These are phyloP conservation scores for Torrubiellomyces zombiae DNA, from an alignment of 2,329 filamentous ascomycete genomes.

Conservation along the genomic window DNA sequence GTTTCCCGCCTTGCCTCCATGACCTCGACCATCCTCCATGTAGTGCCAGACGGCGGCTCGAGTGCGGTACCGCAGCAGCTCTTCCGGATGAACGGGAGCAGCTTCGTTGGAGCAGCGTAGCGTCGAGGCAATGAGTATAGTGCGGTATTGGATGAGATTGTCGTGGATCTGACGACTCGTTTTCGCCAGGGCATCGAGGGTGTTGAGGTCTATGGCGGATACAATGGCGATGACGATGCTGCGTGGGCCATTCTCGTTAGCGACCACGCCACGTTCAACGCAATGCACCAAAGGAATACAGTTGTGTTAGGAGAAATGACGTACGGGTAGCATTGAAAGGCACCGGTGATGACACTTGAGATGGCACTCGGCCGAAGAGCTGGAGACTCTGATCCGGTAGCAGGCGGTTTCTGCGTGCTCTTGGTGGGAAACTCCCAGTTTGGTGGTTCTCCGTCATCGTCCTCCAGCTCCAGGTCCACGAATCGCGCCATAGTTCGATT, in stretches of 20 bases:
- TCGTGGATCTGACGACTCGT: slow-evolving; percentile 68
- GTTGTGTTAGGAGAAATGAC: slow-evolving; percentile 3
- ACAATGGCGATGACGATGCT: slow-evolving; percentile 67
- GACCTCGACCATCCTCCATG: slow-evolving; percentile 36
- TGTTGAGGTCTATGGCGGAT: slow-evolving; percentile 68
- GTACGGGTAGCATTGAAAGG: slow-evolving; percentile 21
- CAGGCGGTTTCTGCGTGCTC: too few species aligned
- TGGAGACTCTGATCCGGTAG: neutral
- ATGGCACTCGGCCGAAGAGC: neutral
- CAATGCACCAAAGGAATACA: neutral
- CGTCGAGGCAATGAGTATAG: slow-evolving; percentile 54
- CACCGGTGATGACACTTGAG: slow-evolving; percentile 11
- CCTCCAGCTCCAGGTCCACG: slow-evolving; percentile 8
- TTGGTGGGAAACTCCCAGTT: too few species aligned
- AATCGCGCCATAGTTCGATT: slow-evolving; percentile 9
- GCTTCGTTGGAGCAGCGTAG: slow-evolving; percentile 66
- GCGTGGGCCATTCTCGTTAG: slow-evolving; percentile 6
- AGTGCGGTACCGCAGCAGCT: slow-evolving; percentile 39
- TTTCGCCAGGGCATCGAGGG: slow-evolving; percentile 65
- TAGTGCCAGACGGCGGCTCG: slow-evolving; percentile 42
- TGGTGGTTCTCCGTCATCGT: slow-evolving; percentile 4
- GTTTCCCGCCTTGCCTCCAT: slow-evolving; percentile 51
- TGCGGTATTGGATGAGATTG: slow-evolving; percentile 64
- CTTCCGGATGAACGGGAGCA: slow-evolving; percentile 34
- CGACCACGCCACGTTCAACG: neutral